Base-by-base conservation (phyloP, 495 filamentous ascomycete species). In the Ascodesmis nigricans region DNA sequence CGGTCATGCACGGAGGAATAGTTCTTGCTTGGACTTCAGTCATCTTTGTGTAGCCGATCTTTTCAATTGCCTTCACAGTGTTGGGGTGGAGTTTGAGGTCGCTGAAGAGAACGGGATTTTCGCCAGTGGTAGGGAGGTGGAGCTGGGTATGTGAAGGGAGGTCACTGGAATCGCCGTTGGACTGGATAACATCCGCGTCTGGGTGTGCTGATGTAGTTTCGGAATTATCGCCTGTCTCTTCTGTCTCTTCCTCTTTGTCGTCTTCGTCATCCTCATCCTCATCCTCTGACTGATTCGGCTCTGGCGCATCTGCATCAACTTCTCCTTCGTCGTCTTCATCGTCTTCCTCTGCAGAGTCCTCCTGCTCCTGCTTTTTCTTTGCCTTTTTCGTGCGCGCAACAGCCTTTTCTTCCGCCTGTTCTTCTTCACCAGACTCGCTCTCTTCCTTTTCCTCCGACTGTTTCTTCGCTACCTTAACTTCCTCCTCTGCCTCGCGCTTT, bases 1-100 rank as follows among this genome's bases (percentile, higher is more conserved):
- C 87, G 24, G 82, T 79, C 40, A 93, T 62, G 14, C 87, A 57
- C 4, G 83, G 80, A 2, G 87, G 84, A 26, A 93, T 91, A 4
- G 73, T 78, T 41, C 77, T 64, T 38, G 72, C 67, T 53, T 97
- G 87, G 40, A 97, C 92, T 53, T 91, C 81, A 1, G 87, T 95
- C 87, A 97, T 91, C 11, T 66, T 79, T 48, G 77, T 71, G 53
- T 93, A 93, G 3, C 73, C 73, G 82, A 97, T 91, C 14, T 74
- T 79, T 33, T 71, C 61, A 39, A 97, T 84, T 7, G 77, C 84
- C 56, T 78, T 68, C 62, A 78, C 74, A 1, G 82, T 92, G 54
- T 75, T 81, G 25, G 75, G 69, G 1, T 79, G 87, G 4, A 97
- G 63, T 23, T 78, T 78, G 42, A 97, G 64, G 33, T 93, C 79